These are phyloP conservation scores for Raffaelea albimanens DNA, from an alignment of 2,329 filamentous ascomycete species.

Conservation along the genomic window DNA sequence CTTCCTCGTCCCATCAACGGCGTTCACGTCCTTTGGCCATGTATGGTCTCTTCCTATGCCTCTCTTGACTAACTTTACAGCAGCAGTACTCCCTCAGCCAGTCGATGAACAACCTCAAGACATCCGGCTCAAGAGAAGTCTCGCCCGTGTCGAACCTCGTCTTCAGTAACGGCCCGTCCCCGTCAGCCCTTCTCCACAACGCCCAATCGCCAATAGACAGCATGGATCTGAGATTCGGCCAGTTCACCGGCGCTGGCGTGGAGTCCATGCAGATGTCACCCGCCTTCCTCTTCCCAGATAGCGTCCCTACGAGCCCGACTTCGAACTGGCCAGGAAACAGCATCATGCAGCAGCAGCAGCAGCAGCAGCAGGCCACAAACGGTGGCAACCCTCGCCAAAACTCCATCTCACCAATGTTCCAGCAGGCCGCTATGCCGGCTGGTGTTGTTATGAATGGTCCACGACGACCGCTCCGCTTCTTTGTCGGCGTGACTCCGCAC, in stretches of 20 bases:
- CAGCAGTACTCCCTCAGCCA: conserved; percentile 43
- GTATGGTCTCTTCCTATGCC: no score
- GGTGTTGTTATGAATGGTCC: not conserved
- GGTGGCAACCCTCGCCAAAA: conserved; percentile 5
- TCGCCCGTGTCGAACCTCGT: conserved; percentile 45
- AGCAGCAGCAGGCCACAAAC: not conserved
- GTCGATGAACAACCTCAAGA: conserved; percentile 39
- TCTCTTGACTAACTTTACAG: not conserved
- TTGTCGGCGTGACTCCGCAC: conserved; percentile 53
- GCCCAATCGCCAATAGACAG: conserved; percentile 35
- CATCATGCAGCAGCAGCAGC: not conserved
- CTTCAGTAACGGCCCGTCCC: conserved; percentile 43
- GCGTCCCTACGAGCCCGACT: conserved; percentile 9
- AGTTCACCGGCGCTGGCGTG: conserved; percentile 1
- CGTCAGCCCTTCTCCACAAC: conserved; percentile 34
- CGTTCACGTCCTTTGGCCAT: no score
- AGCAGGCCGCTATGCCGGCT: not conserved
- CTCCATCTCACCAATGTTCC: conserved; percentile 8
- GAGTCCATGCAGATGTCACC: conserved; percentile 5
- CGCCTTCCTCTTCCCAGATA: conserved; percentile 9
- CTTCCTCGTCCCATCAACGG: no score
- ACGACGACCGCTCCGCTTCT: conserved; percentile 10
- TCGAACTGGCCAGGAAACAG: conserved; percentile 6
- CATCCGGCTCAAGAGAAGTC: conserved; percentile 39
- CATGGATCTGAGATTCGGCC: conserved; percentile 24